These are phyloP conservation scores for Sonneratia alba DNA, from an alignment of 345 rosid genomes.

Conservation along the genomic window DNA sequence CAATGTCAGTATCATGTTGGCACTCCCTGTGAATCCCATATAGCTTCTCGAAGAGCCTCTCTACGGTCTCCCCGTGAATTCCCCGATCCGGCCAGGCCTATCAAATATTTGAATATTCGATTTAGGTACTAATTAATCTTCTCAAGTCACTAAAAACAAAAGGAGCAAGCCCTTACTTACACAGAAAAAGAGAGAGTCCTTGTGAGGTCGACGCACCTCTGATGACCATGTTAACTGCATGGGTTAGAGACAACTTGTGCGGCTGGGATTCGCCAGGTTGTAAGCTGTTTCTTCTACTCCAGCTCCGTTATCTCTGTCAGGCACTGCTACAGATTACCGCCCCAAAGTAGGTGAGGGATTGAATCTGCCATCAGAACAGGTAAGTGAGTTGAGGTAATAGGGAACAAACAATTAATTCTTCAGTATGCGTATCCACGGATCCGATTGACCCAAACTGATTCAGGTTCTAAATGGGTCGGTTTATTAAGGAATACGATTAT, in stretches of 20 bases:
- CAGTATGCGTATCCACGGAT: no score
- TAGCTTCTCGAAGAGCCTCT: no score
- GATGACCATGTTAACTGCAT: background rate
- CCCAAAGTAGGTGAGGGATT: background rate
- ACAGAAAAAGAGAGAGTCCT: background rate
- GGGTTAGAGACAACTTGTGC: background rate
- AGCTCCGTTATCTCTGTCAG: background rate
- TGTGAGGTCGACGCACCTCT: background rate
- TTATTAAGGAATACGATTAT: no score
- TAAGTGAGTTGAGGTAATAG: background rate
- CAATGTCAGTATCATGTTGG: no score
- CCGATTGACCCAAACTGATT: no score
- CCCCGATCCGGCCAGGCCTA: background rate
- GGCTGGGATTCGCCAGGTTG: background rate
- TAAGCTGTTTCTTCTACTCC: background rate
- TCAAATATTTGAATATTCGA: background rate
- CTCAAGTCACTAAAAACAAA: background rate
- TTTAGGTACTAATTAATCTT: background rate
- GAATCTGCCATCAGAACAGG: no score
- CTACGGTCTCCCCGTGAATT: no score
- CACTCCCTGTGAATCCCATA: no score
- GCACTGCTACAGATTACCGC: background rate
- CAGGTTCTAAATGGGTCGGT: no score
- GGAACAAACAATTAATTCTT: no score
- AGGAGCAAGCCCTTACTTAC: background rate